Evolutionary conservation across 306 rosid genomes (phyloP), one percentile per base, ranked within the genome.

Genomic region (Prunus dulcis): DNA sequence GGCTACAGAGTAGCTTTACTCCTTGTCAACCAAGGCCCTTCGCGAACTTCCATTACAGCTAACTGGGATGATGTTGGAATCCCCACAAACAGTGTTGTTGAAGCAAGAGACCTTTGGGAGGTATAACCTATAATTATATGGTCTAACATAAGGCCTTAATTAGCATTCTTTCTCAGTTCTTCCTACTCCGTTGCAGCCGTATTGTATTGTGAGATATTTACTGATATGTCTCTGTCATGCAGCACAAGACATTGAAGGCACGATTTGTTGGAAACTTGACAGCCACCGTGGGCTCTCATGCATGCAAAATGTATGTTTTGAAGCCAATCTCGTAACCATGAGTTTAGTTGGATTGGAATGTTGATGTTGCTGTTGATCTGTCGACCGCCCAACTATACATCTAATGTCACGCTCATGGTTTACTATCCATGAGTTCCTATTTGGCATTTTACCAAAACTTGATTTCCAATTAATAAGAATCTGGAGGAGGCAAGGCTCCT

Each of bases 71-170:
- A 95, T 88, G 79, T 95, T 71, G 97, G 92, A 60, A 88, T 92
- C 71, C 97, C 99, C 3, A 82, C 76, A 20, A 53, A 83, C 52
- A 88, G 82, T 52, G 77, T 78, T 60, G 93, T 88, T 61, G 41
- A 84, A 88, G 99, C 92, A 15, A 88, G 97, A 86, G 97, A 95
- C 74, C 82, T 95, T 72, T 95, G 99, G 97, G 77, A 95, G 99
- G 97, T 95, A 88, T 14, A 18, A 18, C 0, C 8, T 34, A 28
- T 47, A 0, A 10, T 18, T 58, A 66, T 18, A 5, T 55, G 17
- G 0, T 75, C 52, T 64, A 12, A 41, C 46, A 28, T 47, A 6
- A 38, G 23, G 17, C 72, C 13, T 17, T 60, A 50, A 51, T 17
- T 13, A 51, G 12, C 56, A 3, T 30, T 57, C 27, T 41, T 51